Evolutionary conservation across 1,284 basidiomycete genomes (phyloP).

Genomic region (Porodaedalea pini): DNA sequence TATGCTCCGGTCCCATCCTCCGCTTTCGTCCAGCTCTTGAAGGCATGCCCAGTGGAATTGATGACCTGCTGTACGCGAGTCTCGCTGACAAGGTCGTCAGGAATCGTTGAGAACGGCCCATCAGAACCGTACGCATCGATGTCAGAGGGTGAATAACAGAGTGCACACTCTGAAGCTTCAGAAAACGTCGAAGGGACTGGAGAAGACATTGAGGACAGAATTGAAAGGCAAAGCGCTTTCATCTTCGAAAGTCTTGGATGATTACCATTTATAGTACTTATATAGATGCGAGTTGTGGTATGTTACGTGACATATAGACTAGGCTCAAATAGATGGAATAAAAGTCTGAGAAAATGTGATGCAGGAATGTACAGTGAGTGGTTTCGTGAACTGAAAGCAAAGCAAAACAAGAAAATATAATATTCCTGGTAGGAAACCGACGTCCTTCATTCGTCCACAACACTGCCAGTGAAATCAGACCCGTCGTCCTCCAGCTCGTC

Average conservation of each 20-base stretch:
- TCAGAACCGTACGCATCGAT: neutral
- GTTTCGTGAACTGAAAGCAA: neutral
- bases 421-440: neutral
- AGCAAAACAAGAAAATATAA: neutral
- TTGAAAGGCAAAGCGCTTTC: too few relatives aligned
- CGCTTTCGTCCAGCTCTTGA: neutral
- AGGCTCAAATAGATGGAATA: neutral
- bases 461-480: conserved; percentile 7
- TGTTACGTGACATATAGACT: neutral
- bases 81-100: neutral
- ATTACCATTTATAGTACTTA: too few relatives aligned
- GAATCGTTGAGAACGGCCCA: neutral
- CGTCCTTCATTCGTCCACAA: neutral
- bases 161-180: neutral
- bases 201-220: neutral
- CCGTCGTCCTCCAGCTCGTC: conserved; percentile 35
- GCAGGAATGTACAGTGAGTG: neutral
- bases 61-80: neutral
- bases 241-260: too few relatives aligned
- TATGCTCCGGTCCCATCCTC: neutral
- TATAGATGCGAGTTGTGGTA: neutral
- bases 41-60: conserved; percentile 4
- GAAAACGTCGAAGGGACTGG: neutral
- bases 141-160: neutral
- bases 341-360: neutral